These are phyloP conservation scores for Chenopodium quinoa DNA, from an alignment of 148 eudicot genomes.

Conservation along the genomic window DNA sequence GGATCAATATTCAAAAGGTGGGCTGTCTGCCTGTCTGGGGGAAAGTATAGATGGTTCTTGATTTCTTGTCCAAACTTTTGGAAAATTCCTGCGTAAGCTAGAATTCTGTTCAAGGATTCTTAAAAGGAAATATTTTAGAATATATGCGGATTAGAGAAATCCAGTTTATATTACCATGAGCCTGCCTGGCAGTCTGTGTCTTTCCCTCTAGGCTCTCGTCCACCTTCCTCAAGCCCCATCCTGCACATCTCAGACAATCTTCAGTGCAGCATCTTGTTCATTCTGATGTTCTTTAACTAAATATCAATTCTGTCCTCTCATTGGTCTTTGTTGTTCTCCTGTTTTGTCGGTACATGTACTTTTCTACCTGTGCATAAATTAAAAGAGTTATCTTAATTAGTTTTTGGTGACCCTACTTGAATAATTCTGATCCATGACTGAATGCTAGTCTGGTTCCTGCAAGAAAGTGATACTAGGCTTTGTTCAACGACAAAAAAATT, in stretches of 20 bases:
- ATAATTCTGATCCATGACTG: not conserved
- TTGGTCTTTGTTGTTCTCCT: slow-evolving; percentile 5
- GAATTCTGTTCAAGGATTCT: not conserved
- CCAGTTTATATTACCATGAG: not conserved
- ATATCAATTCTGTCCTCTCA: slow-evolving; percentile 9
- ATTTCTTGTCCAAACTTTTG: not conserved
- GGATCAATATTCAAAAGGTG: not conserved
- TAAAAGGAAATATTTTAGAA: not conserved
- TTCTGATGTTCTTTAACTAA: not conserved
- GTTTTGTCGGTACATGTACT: not conserved
- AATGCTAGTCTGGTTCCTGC: not conserved
- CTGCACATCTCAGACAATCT: not conserved
- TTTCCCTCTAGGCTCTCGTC: not conserved
- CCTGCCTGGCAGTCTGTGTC: not conserved
- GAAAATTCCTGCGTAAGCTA: not conserved
- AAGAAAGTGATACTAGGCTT: slow-evolving; percentile 7
- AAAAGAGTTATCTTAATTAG: not conserved
- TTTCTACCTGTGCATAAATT: not conserved
- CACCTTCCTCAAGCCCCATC: not conserved
- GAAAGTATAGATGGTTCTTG: not conserved
- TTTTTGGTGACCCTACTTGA: not conserved
- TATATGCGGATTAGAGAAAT: not conserved
- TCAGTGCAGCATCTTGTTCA: not conserved
- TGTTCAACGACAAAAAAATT: not conserved
- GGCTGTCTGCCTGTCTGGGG: not conserved